phyloP scores from a whole-genome alignment of 176 grass and related monocot genomes.

The Zoysia pacifica region DNA sequence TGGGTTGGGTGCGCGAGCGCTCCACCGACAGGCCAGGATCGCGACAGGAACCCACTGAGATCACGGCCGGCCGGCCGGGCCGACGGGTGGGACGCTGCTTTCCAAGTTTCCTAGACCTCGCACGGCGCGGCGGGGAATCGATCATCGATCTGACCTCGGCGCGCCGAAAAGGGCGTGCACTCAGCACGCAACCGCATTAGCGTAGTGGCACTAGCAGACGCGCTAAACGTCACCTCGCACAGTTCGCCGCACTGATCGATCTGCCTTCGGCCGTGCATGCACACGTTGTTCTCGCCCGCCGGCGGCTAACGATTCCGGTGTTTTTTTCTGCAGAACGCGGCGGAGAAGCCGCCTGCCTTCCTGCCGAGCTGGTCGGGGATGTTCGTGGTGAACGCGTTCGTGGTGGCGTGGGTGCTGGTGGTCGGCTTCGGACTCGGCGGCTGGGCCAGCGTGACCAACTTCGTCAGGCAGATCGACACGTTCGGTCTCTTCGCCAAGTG shows the following conservation, averaged over 20 bases:
- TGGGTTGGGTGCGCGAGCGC: no score
- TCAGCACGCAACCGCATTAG: neutral
- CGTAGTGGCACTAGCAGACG: neutral
- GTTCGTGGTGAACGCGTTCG: constrained; percentile 67
- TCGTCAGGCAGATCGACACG: constrained; percentile 73
- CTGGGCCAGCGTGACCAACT: constrained; percentile 79
- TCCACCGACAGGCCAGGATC: neutral
- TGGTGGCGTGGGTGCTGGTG: constrained; percentile 79
- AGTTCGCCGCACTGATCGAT: neutral
- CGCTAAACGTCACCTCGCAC: neutral
- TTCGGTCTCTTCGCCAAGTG: constrained; percentile 84
- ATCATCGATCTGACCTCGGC: no score
- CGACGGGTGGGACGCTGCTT: neutral
- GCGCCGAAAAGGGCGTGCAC: no score
- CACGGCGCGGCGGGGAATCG: neutral
- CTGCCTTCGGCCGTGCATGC: neutral
- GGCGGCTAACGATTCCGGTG: neutral
- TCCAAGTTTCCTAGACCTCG: neutral
- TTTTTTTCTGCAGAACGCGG: constrained; percentile 57
- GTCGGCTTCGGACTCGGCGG: constrained; percentile 79
- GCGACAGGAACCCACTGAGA: constrained; percentile 4
- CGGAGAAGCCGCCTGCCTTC: constrained; percentile 76
- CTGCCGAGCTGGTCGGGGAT: constrained; percentile 75
- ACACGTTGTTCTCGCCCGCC: neutral
- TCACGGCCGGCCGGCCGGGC: neutral